Percentiles rank a stretch among this genome's conserved stretches.
Conservation (phyloP, 345 rosid species). For the Linum trigynum region DNA sequence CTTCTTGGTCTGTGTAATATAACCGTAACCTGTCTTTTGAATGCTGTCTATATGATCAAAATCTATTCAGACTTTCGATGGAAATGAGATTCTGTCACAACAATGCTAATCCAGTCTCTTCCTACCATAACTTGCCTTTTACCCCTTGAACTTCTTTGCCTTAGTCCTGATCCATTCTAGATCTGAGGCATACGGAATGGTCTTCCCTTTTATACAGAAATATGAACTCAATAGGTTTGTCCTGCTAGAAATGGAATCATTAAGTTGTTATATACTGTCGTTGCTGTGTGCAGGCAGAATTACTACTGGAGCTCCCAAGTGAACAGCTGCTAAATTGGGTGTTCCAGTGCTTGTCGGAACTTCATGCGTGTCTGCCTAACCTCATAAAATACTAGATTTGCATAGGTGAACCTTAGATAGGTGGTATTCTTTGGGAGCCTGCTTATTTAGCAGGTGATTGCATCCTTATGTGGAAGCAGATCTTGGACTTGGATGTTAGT, state of each 20-base stretch:
- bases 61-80: background rate
- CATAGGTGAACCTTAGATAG: background rate
- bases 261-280: background rate
- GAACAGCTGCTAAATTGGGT: constrained; percentile 88
- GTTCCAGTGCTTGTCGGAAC: constrained; percentile 84
- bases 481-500: no score
- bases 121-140: background rate
- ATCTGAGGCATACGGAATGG: background rate
- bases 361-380: constrained; percentile 71
- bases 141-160: background rate
- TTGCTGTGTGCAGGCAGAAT: constrained; percentile 64
- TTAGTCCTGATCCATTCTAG: background rate
- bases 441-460: no score
- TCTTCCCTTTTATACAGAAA: no score
- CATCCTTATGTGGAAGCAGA: no score
- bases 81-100: background rate
- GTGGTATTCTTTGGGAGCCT: background rate
- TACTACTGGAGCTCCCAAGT: constrained; percentile 81
- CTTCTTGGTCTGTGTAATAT: background rate
- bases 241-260: background rate
- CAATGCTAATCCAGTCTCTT: background rate
- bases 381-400: constrained; percentile 58
- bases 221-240: no score
- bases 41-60: background rate
- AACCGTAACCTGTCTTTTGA: background rate